These are phyloP conservation scores for Maudiozyma humilis DNA, from an alignment of 1,139 yeast genomes.

Conservation along the genomic window DNA sequence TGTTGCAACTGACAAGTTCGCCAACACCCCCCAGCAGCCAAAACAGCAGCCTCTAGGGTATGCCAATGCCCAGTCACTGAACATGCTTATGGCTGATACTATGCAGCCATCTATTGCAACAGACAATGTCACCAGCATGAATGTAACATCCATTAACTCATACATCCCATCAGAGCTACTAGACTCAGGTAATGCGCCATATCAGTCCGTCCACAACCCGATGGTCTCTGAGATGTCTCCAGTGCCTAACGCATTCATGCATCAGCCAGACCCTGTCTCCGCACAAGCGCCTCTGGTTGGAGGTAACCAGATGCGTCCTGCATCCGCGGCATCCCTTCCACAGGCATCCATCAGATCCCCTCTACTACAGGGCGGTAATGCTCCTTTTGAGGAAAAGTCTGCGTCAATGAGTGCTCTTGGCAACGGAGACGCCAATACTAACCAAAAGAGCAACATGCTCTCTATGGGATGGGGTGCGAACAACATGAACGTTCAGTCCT, in stretches of 20 bases:
- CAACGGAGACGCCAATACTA: neutral
- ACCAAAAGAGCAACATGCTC: slow-evolving; percentile 10
- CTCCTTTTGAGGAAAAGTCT: neutral
- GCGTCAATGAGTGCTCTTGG: neutral
- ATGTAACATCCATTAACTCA: slow-evolving; percentile 2
- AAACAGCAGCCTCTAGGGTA: neutral
- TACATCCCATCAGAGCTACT: slow-evolving; percentile 3
- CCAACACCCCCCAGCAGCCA: too few relatives aligned
- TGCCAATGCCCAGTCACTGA: neutral
- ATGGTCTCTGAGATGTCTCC: neutral
- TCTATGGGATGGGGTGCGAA: slow-evolving; percentile 26
- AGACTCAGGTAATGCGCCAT: neutral
- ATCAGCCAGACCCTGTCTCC: neutral
- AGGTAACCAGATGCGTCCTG: neutral
- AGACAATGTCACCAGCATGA: neutral
- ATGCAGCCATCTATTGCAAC: neutral
- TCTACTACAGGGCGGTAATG: neutral
- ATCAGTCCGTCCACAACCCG: neutral
- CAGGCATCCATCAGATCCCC: neutral
- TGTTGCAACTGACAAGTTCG: neutral
- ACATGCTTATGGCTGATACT: neutral
- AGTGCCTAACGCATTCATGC: neutral
- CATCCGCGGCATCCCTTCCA: neutral
- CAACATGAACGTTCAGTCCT: slow-evolving; percentile 17
- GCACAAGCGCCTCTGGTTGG: neutral